Evolutionary conservation across 345 rosid genomes (phyloP).

Genomic region (Pistacia integerrima): DNA sequence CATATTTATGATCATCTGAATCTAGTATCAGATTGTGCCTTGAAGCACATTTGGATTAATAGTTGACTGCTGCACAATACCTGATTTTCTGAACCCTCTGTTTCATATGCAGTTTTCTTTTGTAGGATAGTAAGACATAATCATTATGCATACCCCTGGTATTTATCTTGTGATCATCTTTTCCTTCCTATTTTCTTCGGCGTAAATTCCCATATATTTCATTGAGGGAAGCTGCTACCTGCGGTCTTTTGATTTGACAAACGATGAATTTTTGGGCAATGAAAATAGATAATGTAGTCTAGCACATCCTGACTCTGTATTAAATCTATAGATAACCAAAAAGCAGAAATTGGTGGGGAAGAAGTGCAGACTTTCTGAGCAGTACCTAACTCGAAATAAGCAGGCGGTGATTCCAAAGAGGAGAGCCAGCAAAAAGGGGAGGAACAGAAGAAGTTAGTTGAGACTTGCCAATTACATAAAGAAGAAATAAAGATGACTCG

Average conservation of each 20-base stretch:
- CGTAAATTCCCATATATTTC: not conserved
- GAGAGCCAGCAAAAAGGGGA: not conserved
- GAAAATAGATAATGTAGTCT: slow-evolving; percentile 20
- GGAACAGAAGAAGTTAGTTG: too few relatives aligned
- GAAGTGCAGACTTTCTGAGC: too few relatives aligned
- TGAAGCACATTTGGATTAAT: not conserved
- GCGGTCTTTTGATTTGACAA: slow-evolving; percentile 17
- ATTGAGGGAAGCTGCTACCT: slow-evolving; percentile 5
- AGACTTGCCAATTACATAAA: not conserved
- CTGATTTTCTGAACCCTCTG: not conserved
- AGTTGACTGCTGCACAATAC: not conserved
- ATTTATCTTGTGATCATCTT: not conserved
- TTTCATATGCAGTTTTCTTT: not conserved
- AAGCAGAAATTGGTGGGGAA: slow-evolving; percentile 7
- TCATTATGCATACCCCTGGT: not conserved
- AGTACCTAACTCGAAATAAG: too few relatives aligned
- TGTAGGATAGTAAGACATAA: not conserved
- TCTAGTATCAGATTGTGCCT: not conserved
- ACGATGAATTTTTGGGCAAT: slow-evolving; percentile 18
- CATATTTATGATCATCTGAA: too few relatives aligned
- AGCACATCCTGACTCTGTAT: slow-evolving; percentile 17
- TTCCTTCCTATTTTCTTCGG: not conserved
- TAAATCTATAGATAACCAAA: slow-evolving; percentile 24
- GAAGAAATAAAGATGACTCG: slow-evolving; percentile 5
- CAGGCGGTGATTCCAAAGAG: too few relatives aligned